phyloP scores from a whole-genome alignment of 345 rosid genomes.

The Eucalyptus erythrocorys region DNA sequence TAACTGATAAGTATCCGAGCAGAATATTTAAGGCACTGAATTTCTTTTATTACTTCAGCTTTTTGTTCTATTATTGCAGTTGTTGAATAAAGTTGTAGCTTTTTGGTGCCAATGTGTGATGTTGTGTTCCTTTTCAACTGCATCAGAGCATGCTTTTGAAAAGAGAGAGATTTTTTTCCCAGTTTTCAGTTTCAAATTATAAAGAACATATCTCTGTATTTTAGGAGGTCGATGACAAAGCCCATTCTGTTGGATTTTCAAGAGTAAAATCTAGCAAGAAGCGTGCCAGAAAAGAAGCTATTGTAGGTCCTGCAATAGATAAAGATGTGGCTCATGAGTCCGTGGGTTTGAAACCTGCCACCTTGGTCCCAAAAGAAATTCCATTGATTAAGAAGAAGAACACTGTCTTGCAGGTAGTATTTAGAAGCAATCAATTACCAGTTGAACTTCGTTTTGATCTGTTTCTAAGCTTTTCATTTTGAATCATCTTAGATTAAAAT shows the following conservation, averaged over 20 bases:
- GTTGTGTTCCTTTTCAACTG: neutral
- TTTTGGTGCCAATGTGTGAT: neutral
- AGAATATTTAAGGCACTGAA: neutral
- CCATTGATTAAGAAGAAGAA: constrained; percentile 77
- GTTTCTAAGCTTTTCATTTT: constrained; percentile 1
- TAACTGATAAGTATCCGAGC: neutral
- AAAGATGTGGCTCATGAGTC: constrained; percentile 71
- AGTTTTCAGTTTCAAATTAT: neutral
- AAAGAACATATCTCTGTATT: neutral
- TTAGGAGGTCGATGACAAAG: constrained; percentile 27
- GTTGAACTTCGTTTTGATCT: neutral
- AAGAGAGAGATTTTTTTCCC: neutral
- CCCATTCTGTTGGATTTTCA: constrained; percentile 1
- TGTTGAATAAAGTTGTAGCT: neutral
- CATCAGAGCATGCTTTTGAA: neutral
- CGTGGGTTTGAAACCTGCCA: constrained; percentile 73
- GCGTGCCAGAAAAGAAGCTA: constrained; percentile 48
- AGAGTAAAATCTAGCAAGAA: constrained; percentile 35
- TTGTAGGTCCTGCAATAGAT: constrained; percentile 73
- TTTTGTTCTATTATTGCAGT: neutral
- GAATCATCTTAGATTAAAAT: constrained; percentile 55
- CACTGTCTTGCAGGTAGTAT: constrained; percentile 62
- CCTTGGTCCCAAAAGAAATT: constrained; percentile 81
- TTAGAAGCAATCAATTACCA: neutral
- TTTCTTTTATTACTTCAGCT: neutral